Base-by-base conservation (phyloP, 2,329 filamentous ascomycete species). In the Ophiostoma tasmaniense region DNA sequence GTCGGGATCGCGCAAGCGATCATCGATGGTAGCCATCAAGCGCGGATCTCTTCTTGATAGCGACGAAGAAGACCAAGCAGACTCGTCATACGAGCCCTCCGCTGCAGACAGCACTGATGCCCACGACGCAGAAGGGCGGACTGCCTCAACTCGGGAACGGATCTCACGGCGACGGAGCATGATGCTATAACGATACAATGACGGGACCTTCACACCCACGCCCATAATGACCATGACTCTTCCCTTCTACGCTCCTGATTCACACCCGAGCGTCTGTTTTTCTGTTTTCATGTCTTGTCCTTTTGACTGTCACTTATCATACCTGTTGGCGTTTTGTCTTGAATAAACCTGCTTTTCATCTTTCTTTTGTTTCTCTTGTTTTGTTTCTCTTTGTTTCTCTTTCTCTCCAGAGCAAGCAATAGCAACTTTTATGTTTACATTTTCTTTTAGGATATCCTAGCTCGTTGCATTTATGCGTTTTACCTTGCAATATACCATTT, bases 151-250 rank as follows among this genome's bases (percentile, higher is more conserved):
- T 14, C 73, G 74, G 45, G 78, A 79, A 67, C 75, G 76, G 74
- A 69, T 79, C 74, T 80, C 80, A 70, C 79, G 85, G 74, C 79
- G 85, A 72, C 80, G 84, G 73, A 87, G 84, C 75, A 87, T 86
- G 83, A 86, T 87, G 84, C 76, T 87, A 76, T 86, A 79, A 83
- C 64, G 66, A 71, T 69, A 37, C 30, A 64, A 37, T 33, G 61
- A 37, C 30, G 33, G 59, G 30, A 35, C 8, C 1, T 20, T 20
- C 20, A 64, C 22, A 33, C 14, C 30, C n/a, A 30, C 20, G 17
- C 30, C 59, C 59, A n/a, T 62, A 35, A 62, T 62, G 59, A 70
- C 55, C 59, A 67, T 28, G 66, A 62, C 66, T 66, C 67, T 35
- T 37, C 30, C 55, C 61, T 8, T 52, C 69, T 66, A 64, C 69